Base-by-base conservation (phyloP, 306 rosid species). In the Lathyrus sativus region DNA sequence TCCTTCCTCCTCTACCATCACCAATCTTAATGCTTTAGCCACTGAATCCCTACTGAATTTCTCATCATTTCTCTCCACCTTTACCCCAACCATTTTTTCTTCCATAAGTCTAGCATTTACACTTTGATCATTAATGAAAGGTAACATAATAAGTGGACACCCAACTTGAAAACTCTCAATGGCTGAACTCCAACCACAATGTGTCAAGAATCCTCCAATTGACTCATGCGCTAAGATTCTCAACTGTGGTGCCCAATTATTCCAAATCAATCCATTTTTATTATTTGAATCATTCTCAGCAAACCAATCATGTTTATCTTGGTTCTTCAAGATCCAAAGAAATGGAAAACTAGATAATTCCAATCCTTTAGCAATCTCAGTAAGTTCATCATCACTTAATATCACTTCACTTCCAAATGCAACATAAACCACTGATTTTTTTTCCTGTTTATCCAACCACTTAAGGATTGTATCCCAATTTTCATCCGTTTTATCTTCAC, bases 31-130 rank as follows among this genome's bases (percentile, higher is more conserved):
- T 62, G 63, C 63, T 22, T 12, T 57, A 9, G 65, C 14, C 65
- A 60, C 29, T 60, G 65, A 35, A 15, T 35, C 57, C 19, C 79
- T 71, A 0, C 43, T 74, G 62, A 85, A 82, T 2, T 62, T 71
- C 4, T 85, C 85, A 57, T 79, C 78, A 13, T 77, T 58, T 29
- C 83, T 76, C 0, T 77, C 77, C 4, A 85, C 74, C n/a, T 50
- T 59, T 38, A 55, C 19, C 3, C 90, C 85, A 1, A 72, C 37
- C 41, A 60, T 58, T 24, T 37, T 82, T 13, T 78, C 85, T 31
- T 54, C 79, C 74, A 81, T 37, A 14, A 44, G 2, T 68, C 56
- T 78, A 31, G 78, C 60, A 9, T 7, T 7, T 6, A 55, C 11
- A 31, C 62, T 50, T 50, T 80, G 84, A 7, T 80, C 84, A 9